Base-by-base conservation (phyloP, 2,329 filamentous ascomycete genomes). In the Uncinocarpus reesii region DNA sequence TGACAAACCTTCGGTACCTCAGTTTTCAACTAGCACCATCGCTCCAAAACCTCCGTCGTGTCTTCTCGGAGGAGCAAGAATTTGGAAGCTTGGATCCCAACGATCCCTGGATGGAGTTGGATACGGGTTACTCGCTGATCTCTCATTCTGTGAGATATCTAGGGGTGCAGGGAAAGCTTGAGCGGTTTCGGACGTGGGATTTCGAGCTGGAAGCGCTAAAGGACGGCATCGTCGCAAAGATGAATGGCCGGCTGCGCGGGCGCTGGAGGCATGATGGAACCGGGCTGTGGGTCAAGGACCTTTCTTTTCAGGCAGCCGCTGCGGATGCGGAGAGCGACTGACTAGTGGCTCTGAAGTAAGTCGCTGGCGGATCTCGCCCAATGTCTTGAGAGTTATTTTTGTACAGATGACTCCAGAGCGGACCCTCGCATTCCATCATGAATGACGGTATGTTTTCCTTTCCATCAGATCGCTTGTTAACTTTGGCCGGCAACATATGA, bases 101-200 rank as follows among this genome's bases (percentile, higher is more conserved):
- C 18, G 67, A 70, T 49, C 65, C 66, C 0, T 78, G 77, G 75
- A 71, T 74, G 63, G 75, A 79, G 59, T 70, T 75, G 11, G 68
- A 74, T 50, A 72, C 70, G 1, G 64, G 70, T 0, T 78, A 78
- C 57, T 65, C 63, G 2, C 58, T 73, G 26, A 65, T 79, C 23
- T 63, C 62, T 7, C 62, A 65, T 50, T 55, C 60, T 16, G 60
- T 70, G 26, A 54, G 55, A 15, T 56, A 60, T 5, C 42, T 63
- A 10, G 55, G 56, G 1, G 47, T 46, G 5, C 51, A 47, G 34
- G 54, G 55, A n/a, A 44, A 53, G 20, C 35, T 60, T 45, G 38
- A 46, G 31, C 52, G 56, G 29, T 66, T 67, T 21, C 52, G 43
- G 13, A 58, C 59, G 5, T 57, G 57, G 20, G 65, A 67, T 49